Percentiles rank a stretch among this genome's conserved stretches.
Evolutionary conservation across 2,329 filamentous ascomycete genomes (phyloP).

Genomic region (Colletotrichum australisinense): DNA sequence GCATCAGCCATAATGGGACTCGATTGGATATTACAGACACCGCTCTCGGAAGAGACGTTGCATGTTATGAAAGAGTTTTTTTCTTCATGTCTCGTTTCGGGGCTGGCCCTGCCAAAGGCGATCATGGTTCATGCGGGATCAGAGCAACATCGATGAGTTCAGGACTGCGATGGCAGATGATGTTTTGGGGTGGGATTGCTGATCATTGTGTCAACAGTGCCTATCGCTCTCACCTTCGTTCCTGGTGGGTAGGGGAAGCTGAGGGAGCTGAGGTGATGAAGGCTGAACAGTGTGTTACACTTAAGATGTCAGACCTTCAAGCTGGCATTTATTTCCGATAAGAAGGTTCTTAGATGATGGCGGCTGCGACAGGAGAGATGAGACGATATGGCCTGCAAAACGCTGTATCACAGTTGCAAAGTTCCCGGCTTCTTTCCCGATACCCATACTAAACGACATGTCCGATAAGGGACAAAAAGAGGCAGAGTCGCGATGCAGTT

Average conservation of each 20-base stretch:
- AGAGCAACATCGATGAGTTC: slow-evolving; percentile 8
- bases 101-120: slow-evolving; percentile 8
- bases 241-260: background rate
- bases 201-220: slow-evolving; percentile 17
- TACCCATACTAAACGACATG: background rate
- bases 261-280: background rate
- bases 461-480: background rate
- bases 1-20: background rate
- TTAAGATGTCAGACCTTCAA: background rate
- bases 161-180: background rate
- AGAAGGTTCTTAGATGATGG: background rate
- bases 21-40: background rate
- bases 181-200: background rate
- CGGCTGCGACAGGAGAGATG: background rate
- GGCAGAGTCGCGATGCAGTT: background rate
- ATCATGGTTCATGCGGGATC: slow-evolving; percentile 15
- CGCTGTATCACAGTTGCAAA: background rate
- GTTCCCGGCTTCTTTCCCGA: background rate
- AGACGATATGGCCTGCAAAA: background rate
- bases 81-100: background rate
- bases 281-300: background rate
- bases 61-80: background rate
- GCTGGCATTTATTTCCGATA: background rate
- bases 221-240: background rate
- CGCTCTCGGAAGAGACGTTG: background rate